Base-by-base conservation (phyloP, 2,329 filamentous ascomycete species). In the Cephalotrichum gorgonifer region DNA sequence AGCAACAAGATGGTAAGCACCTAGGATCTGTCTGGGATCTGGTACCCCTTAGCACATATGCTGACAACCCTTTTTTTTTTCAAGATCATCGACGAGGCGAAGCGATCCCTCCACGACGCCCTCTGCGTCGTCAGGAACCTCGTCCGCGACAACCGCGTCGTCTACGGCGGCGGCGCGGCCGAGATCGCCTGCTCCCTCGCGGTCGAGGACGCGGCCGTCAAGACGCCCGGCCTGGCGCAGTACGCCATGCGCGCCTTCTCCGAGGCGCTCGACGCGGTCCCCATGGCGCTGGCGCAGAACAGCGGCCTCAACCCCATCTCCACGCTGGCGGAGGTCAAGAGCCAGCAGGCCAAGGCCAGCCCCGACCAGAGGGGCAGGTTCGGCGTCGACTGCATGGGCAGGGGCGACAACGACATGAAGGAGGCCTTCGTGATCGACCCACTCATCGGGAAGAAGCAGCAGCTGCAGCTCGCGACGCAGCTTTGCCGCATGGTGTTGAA, bases 171-270 rank as follows among this genome's bases (percentile, higher is more conserved):
- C 60, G 93, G 94, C 68, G 88, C 93, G 27, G 91, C 93, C 44
- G 93, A 98, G 68, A 94, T 98, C 64, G 90, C 94, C 54, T 98
- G 94, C 75, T 95, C 89, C 22, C 73, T 98, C 49, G 93, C 93
- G 3, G 91, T 98, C 43, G 91, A 97, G 68, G 90, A 96, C 59
- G 91, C 88, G 25, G 91, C 91, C 41, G 83, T 90, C 62, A 88
- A 95, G 82, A 95, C 88, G 47, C 88, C 90, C 23, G 93, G 93
- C n/a, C 80, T 98, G 35, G 91, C 96, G 71, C 93, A 98, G 70
- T 98, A 98, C 68, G 90, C 91, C 56, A 98, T 98, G 91, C 87
- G 93, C 53, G 93, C 93, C 23, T 98, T 98, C 64, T 81, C 93
- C 53, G 91, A 97, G 67, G 94, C 93, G 5, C 80, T 98, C 31